These are phyloP conservation scores for Seiridium cupressi DNA, from an alignment of 2,329 filamentous ascomycete species.

Conservation along the genomic window DNA sequence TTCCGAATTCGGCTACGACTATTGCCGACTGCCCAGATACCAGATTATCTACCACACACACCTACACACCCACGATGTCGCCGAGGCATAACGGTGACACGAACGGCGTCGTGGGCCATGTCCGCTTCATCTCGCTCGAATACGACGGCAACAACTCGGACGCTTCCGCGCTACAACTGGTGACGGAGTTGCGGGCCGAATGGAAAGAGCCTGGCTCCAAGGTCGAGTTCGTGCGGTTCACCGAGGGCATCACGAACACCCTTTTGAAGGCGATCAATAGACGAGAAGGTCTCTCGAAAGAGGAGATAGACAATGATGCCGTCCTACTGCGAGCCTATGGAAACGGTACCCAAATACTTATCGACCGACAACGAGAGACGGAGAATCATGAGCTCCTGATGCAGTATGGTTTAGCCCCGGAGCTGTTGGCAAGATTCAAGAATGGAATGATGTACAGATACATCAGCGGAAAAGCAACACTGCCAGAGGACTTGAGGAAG, in stretches of 20 bases:
- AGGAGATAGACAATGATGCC: slow-evolving; percentile 67
- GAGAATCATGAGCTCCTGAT: slow-evolving; percentile 85
- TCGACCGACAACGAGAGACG: slow-evolving; percentile 85
- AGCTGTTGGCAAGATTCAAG: slow-evolving; percentile 85
- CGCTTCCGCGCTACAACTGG: slow-evolving; percentile 74
- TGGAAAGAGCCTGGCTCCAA: slow-evolving; percentile 74
- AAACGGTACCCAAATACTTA: slow-evolving; percentile 88
- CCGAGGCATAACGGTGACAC: slow-evolving; percentile 16
- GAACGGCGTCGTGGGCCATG: slow-evolving; percentile 40
- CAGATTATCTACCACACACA: no score
- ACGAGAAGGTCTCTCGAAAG: slow-evolving; percentile 57
- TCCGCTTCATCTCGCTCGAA: slow-evolving; percentile 68
- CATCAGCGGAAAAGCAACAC: slow-evolving; percentile 77
- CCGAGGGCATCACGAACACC: slow-evolving; percentile 97
- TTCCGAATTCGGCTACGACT: no score
- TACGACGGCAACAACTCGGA: slow-evolving; percentile 79
- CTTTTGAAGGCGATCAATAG: slow-evolving; percentile 75
- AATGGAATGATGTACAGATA: slow-evolving; percentile 96
- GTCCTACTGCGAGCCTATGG: slow-evolving; percentile 92
- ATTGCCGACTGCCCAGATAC: no score
- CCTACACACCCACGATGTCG: slow-evolving; percentile 18
- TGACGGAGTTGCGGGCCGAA: slow-evolving; percentile 76
- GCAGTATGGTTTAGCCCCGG: slow-evolving; percentile 77
- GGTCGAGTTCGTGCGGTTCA: slow-evolving; percentile 87
- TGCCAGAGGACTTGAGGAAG: slow-evolving; percentile 74